Evolutionary conservation across 305 asterid genomes (phyloP), one percentile per base, ranked within the genome.

Genomic region (Salvia sclarea): DNA sequence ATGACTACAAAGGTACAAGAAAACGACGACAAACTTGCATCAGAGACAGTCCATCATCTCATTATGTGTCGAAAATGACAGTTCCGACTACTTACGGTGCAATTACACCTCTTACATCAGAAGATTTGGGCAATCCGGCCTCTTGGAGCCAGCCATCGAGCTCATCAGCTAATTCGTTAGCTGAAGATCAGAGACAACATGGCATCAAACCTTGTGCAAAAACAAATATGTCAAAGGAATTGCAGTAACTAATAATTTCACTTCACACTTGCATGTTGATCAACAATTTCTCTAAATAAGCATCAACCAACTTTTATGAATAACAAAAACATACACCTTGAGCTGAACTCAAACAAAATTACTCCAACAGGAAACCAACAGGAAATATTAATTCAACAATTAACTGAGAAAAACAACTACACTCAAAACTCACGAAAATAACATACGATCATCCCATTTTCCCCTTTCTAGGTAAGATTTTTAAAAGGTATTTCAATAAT

Each of bases 21-120:
- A 14, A 48, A 78, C 70, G 73, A 38, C 71, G 61, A 41, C 61
- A 59, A 11, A 41, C 41, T 7, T n/a, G n/a, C 25, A 63, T 70
- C 13, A 18, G 30, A 10, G 30, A n/a, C n/a, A n/a, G n/a, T n/a
- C 57, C 54, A 66, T 6, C 61, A 47, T 44, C 12, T 49, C 24
- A 43, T 18, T 11, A 43, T 6, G 31, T 1, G 58, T 44, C 37
- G 68, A 64, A 18, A 74, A 18, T n/a, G 68, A 45, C n/a, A 64
- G 63, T 41, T 18, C 4, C 47, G 60, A 72, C 30, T 44, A 83
- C 95, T 91, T 84, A 94, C 98, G 99, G 99, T 38, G 99, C 99
- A 89, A 94, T 91, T 61, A 94, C 98, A 69, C 96, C 99, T 76
- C 98, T 86, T 68, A 91, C 88, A 72, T 91, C 90, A 0, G 93